Evolutionary conservation across 805 yeast genomes (phyloP), one percentile per base, ranked within the genome.

Genomic region (Cyberlindnera maclurae): DNA sequence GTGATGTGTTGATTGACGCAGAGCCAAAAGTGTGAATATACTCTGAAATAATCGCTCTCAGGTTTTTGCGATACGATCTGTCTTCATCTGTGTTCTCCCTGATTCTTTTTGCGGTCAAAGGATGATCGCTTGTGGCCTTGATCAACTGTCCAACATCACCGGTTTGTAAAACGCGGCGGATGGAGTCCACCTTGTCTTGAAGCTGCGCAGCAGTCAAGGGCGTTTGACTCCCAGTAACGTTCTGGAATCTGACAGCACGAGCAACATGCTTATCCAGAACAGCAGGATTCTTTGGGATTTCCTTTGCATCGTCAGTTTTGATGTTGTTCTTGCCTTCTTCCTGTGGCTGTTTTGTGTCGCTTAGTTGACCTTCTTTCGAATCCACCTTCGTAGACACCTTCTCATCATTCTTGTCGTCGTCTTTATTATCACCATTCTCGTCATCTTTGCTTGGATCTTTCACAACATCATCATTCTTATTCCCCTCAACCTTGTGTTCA

Each of bases 51-150:
- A 35, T 35, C 12, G 32, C n/a, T 29, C 27, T 35, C 28, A 35
- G 8, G 9, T 35, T 35, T 12, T 29, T 35, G 15, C 32, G 29
- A 13, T 35, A 35, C 8, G 22, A 9, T 10, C 18, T 15, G 12
- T 34, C n/a, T 4, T 18, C 12, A 35, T 35, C 37, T 28, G 29
- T 22, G 15, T 35, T 35, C 33, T 35, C 37, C 12, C 22, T 28
- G 16, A 35, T 15, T 16, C 15, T 35, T 28, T 20, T 35, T 5
- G 32, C 9, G 13, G 33, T 35, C 5, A n/a, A 15, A 6, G 37
- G 37, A 28, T 16, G 27, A 16, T 35, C 37, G 15, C 28, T 29
- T 2, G 32, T 29, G 3, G n/a, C 9, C 22, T 29, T 18, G 18
- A 35, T 13, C 28, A 35, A 12, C n/a, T 27, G 18, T 20, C 28